These are phyloP conservation scores for Hemileccinum rubropunctum DNA, from an alignment of 768 basidiomycete genomes.

Conservation along the genomic window DNA sequence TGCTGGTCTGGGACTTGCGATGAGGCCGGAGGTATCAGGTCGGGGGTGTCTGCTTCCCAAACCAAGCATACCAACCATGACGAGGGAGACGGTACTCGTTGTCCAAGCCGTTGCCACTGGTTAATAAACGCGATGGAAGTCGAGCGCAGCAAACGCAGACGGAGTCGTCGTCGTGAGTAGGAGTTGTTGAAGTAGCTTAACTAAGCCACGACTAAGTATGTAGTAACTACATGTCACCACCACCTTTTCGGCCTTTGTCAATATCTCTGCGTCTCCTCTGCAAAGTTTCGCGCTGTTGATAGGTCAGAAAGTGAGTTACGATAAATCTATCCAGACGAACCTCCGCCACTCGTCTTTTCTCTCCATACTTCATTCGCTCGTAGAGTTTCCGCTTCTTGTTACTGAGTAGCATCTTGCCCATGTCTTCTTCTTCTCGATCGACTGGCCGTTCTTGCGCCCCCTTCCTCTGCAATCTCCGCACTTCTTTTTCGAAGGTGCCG, in stretches of 20 bases:
- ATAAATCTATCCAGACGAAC: conserved; percentile 42
- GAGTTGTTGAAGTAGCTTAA: conserved; percentile 10
- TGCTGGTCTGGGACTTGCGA: conserved; percentile 30
- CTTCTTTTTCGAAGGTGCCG: conserved; percentile 72
- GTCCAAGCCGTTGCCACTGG: not conserved
- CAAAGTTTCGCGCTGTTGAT: conserved; percentile 54
- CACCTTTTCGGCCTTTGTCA: conserved; percentile 37
- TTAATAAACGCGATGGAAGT: not conserved
- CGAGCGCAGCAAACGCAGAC: conserved; percentile 5
- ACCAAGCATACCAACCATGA: conserved; percentile 42
- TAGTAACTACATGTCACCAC: too few species aligned
- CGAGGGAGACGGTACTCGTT: not conserved
- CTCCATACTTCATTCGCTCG: conserved; percentile 87
- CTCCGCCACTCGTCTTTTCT: conserved; percentile 75
- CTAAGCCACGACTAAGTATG: conserved; percentile 1
- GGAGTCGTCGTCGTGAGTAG: conserved; percentile 8
- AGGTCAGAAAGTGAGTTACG: conserved; percentile 8
- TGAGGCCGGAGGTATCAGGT: conserved; percentile 25
- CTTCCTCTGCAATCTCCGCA: conserved; percentile 57
- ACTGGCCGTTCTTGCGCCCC: conserved; percentile 33
- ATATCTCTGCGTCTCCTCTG: conserved; percentile 57
- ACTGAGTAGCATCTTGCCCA: conserved; percentile 98
- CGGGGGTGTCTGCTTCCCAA: conserved; percentile 33
- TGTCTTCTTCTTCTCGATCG: conserved; percentile 61
- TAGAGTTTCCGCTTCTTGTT: conserved; percentile 92